Percentiles rank a stretch among this genome's conserved stretches.
These are phyloP conservation scores for Aegilops bicornis DNA, from an alignment of 176 grass and related monocot species.

Conservation along the genomic window DNA sequence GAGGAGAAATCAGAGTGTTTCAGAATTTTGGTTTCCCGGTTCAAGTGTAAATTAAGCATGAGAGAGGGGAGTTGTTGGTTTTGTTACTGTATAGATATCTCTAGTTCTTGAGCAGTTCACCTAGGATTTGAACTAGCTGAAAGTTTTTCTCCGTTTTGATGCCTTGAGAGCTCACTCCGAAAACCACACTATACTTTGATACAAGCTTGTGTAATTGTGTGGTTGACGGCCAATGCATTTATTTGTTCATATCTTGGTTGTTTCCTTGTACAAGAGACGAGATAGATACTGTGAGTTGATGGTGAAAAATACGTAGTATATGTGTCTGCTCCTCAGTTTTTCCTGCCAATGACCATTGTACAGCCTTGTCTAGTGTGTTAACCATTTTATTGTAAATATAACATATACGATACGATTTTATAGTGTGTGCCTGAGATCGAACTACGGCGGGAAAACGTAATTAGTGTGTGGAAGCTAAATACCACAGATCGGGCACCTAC, in stretches of 20 bases:
- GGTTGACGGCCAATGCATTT: constrained; percentile 10
- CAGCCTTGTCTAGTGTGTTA: too few species aligned
- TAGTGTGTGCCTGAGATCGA: too few species aligned
- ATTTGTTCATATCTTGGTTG: constrained; percentile 44
- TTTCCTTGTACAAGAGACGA: background rate
- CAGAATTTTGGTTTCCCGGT: constrained; percentile 98
- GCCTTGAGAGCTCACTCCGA: constrained; percentile 1
- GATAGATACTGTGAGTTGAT: background rate
- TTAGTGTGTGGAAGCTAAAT: too few species aligned
- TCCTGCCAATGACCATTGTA: too few species aligned
- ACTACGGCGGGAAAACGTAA: too few species aligned
- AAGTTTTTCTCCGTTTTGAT: background rate
- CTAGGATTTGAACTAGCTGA: background rate
- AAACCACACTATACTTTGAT: constrained; percentile 39
- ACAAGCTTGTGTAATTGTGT: constrained; percentile 33
- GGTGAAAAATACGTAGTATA: background rate
- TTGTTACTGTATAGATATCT: constrained; percentile 50
- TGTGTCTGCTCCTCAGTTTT: too few species aligned
- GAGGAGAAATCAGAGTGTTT: constrained; percentile 77
- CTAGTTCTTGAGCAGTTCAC: constrained; percentile 15
- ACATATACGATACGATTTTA: too few species aligned
- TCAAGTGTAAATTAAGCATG: constrained; percentile 57
- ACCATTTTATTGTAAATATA: too few species aligned
- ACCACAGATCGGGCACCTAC: too few species aligned
- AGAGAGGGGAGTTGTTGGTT: constrained; percentile 3